These are phyloP conservation scores for Kwoniella dejecticola DNA, from an alignment of 768 basidiomycete species.

Conservation along the genomic window DNA sequence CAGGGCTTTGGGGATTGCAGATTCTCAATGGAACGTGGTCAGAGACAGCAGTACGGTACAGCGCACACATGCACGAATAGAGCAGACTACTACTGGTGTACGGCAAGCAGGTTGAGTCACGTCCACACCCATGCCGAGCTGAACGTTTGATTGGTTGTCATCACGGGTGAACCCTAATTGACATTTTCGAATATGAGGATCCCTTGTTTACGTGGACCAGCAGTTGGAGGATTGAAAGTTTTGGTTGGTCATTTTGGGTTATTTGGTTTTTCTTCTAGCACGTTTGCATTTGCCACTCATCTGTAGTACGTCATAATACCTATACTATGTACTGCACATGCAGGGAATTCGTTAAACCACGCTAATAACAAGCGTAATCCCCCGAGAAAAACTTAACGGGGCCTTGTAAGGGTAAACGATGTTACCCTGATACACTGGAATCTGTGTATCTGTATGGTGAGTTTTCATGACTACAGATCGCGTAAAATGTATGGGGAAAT, in stretches of 20 bases:
- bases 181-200: too few relatives aligned
- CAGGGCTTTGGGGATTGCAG: too few relatives aligned
- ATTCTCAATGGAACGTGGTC: too few relatives aligned
- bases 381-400: background rate
- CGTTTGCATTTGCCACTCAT: background rate
- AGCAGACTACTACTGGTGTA: too few relatives aligned
- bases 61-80: too few relatives aligned
- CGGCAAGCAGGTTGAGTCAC: too few relatives aligned
- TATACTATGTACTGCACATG: background rate
- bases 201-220: background rate
- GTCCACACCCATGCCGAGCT: too few relatives aligned
- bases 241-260: background rate
- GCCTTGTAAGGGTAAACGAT: background rate
- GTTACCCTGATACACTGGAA: background rate
- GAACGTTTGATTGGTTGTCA: too few relatives aligned
- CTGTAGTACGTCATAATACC: background rate
- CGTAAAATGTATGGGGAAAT: background rate
- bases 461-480: background rate
- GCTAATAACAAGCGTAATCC: background rate
- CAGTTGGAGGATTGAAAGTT: background rate
- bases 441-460: background rate
- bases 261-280: too few relatives aligned
- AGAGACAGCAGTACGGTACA: too few relatives aligned
- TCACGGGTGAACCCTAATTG: too few relatives aligned
- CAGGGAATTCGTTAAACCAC: background rate